Conservation (phyloP, 2,329 filamentous ascomycete species). For the Aspergillus sp. region DNA sequence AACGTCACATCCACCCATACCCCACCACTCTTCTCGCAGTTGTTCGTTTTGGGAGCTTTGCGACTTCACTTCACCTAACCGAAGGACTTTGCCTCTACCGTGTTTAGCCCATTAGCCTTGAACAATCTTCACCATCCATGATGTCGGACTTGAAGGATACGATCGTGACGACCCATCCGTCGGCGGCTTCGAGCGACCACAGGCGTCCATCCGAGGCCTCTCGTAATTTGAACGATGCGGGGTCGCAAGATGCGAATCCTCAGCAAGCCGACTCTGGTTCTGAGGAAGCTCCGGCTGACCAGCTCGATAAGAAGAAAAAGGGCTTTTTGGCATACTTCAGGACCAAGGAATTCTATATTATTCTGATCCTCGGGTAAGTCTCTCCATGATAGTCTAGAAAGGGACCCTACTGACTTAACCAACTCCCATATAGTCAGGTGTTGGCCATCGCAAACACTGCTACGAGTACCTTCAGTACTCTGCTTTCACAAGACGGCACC, state of each 20-base stretch:
- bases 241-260: constrained; percentile 14
- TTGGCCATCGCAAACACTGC: constrained; percentile 86
- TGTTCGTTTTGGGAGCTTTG: neutral
- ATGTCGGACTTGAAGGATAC: constrained; percentile 31
- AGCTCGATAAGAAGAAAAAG: constrained; percentile 44
- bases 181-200: constrained; percentile 8
- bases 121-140: neutral
- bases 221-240: constrained; percentile 18
- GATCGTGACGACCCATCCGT: constrained; percentile 23
- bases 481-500: constrained; percentile 67
- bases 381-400: neutral
- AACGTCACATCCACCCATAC: neutral
- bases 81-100: no score
- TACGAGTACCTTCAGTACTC: constrained; percentile 84
- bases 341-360: constrained; percentile 84
- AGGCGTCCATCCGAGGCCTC: constrained; percentile 8
- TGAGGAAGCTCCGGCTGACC: constrained; percentile 33
- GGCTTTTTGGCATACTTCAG: constrained; percentile 68
- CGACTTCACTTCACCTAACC: neutral
- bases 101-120: no score
- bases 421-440: constrained; percentile 58
- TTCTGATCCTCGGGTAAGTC: constrained; percentile 69
- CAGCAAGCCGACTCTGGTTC: constrained; percentile 14
- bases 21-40: constrained; percentile 4
- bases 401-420: neutral